Conservation (phyloP, 169 alveolate genomes). For the Cryptosporidium felis region DNA sequence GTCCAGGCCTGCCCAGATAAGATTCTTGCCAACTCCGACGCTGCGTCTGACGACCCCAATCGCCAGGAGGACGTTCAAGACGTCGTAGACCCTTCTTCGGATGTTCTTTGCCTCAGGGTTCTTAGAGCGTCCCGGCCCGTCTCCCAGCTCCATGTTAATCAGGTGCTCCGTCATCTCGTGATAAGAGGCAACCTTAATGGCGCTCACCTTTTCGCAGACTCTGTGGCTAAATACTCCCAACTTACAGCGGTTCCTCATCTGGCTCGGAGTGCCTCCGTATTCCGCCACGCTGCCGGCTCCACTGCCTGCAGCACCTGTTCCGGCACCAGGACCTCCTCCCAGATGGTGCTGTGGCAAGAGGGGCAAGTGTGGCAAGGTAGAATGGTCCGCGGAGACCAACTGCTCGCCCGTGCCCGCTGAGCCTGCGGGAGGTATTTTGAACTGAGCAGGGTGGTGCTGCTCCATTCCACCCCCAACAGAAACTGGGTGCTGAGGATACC, state of each 20-base stretch:
- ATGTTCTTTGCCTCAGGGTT: constrained; percentile 82
- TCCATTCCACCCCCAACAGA: constrained; percentile 59
- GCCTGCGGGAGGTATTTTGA: constrained; percentile 25
- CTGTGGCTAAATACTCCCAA: constrained; percentile 69
- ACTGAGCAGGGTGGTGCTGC: constrained; percentile 64
- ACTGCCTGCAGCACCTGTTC: constrained; percentile 13
- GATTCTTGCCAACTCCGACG: constrained; percentile 70
- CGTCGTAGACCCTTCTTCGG: constrained; percentile 85
- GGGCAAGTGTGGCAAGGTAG: constrained; percentile 50
- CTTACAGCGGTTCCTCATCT: constrained; percentile 62
- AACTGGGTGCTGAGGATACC: constrained; percentile 68
- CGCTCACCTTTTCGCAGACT: constrained; percentile 68
- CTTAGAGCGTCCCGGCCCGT: constrained; percentile 70
- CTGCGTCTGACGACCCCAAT: constrained; percentile 75
- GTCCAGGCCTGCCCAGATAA: constrained; percentile 65
- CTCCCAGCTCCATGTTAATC: constrained; percentile 66
- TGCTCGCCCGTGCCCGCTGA: constrained; percentile 27
- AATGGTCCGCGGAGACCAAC: constrained; percentile 52
- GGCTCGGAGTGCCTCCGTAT: constrained; percentile 66
- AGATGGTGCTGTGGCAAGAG: constrained; percentile 57
- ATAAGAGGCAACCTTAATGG: constrained; percentile 67
- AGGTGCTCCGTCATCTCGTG: constrained; percentile 70
- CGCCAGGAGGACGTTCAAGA: constrained; percentile 81
- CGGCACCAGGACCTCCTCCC: constrained; percentile 34
- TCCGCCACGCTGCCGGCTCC: constrained; percentile 72